Base-by-base conservation (phyloP, 2,329 filamentous ascomycete genomes). In the Trichoderma sp. region DNA sequence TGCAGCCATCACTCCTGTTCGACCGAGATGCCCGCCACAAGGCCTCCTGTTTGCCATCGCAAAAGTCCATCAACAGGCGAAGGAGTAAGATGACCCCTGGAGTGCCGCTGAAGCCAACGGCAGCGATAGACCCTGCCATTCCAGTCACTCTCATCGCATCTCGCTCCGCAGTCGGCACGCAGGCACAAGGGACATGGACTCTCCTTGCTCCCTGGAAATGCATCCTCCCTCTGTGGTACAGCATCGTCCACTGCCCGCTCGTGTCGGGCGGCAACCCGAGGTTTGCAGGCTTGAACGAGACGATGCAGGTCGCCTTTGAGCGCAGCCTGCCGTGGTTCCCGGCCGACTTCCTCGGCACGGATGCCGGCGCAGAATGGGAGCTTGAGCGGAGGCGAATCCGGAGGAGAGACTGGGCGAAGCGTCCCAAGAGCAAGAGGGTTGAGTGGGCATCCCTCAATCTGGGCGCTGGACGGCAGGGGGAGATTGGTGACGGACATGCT, bases 191-290 rank as follows among this genome's bases (percentile, higher is more conserved):
- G 0, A 89, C 85, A 0, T 98, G 94, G 93, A 96, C 90, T 0
- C 77, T 98, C 1, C 83, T 98, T 28, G 85, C 96, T 3, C 96
- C 96, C 0, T 97, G 95, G 93, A 94, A 92, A 76, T 97, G 92
- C 74, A 91, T 98, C 43, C 83, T 89, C 43, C 88, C 93, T 0
- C 84, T 97, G 37, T 99, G 96, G 96, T 91, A 95, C 74, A 89
- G 88, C 58, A 81, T 98, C 16, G 90, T 97, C 80, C 93, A 93
- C 76, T 93, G 90, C 70, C 92, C 93, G 0, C 83, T 96, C 0
- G 91, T 89, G 0, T 91, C 89, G 1, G 94, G 94, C 8, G 90
- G 91, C 0, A 96, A 93, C 70, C 91, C 93, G 1, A 86, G 90
- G 28, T 93, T 97, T 73, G 95, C 92, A 1, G 95, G 96, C 0